phyloP scores from a whole-genome alignment of 2,329 filamentous ascomycete genomes.

The Cephalotrichum gorgonifer region DNA sequence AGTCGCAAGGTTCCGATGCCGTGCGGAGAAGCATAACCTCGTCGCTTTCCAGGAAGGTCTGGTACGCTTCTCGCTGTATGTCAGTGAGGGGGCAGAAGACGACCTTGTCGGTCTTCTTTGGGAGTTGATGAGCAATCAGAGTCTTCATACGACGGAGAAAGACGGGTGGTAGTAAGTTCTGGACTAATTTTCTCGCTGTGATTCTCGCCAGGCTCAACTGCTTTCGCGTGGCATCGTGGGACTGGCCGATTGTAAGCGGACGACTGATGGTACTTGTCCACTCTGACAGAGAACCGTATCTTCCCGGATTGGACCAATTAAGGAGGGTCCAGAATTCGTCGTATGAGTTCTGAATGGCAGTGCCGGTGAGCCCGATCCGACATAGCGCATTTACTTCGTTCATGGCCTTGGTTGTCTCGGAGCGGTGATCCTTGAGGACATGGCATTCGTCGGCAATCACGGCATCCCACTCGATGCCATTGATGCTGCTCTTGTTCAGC shows the following conservation, averaged over 20 bases:
- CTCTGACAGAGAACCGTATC: conserved; percentile 50
- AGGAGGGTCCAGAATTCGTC: conserved; percentile 93
- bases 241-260: conserved; percentile 79
- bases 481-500: conserved; percentile 62
- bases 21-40: conserved; percentile 58
- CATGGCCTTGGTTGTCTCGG: conserved; percentile 77
- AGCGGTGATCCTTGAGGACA: conserved; percentile 66
- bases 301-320: conserved; percentile 90
- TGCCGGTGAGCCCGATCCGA: conserved; percentile 86
- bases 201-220: conserved; percentile 73
- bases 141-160: conserved; percentile 91
- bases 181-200: conserved; percentile 73
- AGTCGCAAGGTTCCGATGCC: conserved; percentile 59
- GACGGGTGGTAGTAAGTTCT: conserved; percentile 79
- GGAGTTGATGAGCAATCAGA: conserved; percentile 82
- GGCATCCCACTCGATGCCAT: conserved; percentile 84
- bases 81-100: conserved; percentile 89
- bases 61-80: conserved; percentile 72
- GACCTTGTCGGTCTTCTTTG: conserved; percentile 87
- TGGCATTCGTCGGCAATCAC: conserved; percentile 94
- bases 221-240: conserved; percentile 76
- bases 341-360: conserved; percentile 95
- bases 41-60: conserved; percentile 62
- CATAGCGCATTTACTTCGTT: conserved; percentile 85
- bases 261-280: conserved; percentile 73